Percentiles rank a stretch among this genome's conserved stretches.
Conservation (phyloP, 2,329 filamentous ascomycete genomes). For the Thelonectria rubi region DNA sequence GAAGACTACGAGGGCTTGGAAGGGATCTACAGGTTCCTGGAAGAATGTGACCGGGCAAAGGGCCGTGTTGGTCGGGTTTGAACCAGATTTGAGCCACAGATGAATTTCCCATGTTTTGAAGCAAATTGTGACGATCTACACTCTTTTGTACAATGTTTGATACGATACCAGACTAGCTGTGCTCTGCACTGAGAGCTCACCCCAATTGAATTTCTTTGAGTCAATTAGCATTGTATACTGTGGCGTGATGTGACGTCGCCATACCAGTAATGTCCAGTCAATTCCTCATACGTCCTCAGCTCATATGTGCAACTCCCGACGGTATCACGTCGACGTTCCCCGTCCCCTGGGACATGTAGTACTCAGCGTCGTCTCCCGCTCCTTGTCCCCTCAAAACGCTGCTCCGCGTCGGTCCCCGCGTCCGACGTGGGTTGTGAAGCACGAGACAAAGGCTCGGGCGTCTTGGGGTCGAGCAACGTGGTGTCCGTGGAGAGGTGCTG, state of each 20-base stretch:
- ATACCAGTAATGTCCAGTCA: conserved; percentile 6
- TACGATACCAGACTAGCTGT: conserved; percentile 32
- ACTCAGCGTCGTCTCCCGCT: neutral
- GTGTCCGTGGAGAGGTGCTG: conserved; percentile 47
- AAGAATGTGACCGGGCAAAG: conserved; percentile 62
- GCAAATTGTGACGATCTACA: conserved; percentile 37
- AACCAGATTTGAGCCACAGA: conserved; percentile 24
- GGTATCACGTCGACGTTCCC: neutral
- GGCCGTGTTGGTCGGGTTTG: conserved; percentile 45
- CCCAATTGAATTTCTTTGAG: conserved; percentile 37
- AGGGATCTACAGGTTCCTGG: conserved; percentile 66
- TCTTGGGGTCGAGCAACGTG: conserved; percentile 30
- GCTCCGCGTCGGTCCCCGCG: neutral
- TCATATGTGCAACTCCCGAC: neutral
- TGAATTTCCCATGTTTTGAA: conserved; percentile 17
- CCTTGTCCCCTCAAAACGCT: neutral
- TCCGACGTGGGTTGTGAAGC: conserved; percentile 27
- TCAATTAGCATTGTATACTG: conserved; percentile 14
- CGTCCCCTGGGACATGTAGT: neutral
- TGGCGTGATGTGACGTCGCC: neutral
- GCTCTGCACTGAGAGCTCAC: conserved; percentile 26
- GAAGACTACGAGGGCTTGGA: conserved; percentile 64
- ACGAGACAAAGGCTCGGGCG: conserved; percentile 1
- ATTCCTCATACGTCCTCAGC: neutral
- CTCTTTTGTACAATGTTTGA: conserved; percentile 35